Conservation (phyloP, 2,329 filamentous ascomycete genomes). For the Scedosporium aurantiacum region DNA sequence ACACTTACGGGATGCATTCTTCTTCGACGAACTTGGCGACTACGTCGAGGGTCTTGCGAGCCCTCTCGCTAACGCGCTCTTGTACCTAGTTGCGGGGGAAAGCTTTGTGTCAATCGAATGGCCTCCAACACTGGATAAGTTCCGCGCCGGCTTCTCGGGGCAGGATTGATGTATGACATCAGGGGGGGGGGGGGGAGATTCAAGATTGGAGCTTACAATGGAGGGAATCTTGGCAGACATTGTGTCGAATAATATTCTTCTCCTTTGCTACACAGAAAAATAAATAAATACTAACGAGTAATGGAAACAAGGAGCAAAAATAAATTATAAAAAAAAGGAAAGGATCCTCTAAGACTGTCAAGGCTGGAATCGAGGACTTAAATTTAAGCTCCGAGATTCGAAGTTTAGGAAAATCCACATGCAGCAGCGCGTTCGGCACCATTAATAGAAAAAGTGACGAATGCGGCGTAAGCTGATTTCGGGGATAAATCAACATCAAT, state of each 20-base stretch:
- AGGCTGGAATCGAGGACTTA: neutral
- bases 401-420: neutral
- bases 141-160: neutral
- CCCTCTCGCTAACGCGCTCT: slow-evolving; percentile 66
- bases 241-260: neutral
- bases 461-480: neutral
- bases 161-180: neutral
- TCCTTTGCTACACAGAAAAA: neutral
- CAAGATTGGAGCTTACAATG: slow-evolving; percentile 24
- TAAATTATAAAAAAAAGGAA: neutral
- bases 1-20: slow-evolving; percentile 70
- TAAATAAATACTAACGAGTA: neutral
- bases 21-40: slow-evolving; percentile 96
- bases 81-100: slow-evolving; percentile 24
- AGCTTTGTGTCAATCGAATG: neutral
- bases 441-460: neutral
- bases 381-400: neutral
- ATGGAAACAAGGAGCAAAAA: neutral
- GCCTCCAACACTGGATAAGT: neutral
- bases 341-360: neutral
- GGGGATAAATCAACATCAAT: neutral
- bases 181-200: neutral
- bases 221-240: slow-evolving; percentile 36
- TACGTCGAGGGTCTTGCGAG: slow-evolving; percentile 72
- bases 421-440: neutral